Evolutionary conservation across 352 stramenopile genomes (phyloP), one percentile per base, ranked within the genome.

Genomic region (Phytopythium helicoides): DNA sequence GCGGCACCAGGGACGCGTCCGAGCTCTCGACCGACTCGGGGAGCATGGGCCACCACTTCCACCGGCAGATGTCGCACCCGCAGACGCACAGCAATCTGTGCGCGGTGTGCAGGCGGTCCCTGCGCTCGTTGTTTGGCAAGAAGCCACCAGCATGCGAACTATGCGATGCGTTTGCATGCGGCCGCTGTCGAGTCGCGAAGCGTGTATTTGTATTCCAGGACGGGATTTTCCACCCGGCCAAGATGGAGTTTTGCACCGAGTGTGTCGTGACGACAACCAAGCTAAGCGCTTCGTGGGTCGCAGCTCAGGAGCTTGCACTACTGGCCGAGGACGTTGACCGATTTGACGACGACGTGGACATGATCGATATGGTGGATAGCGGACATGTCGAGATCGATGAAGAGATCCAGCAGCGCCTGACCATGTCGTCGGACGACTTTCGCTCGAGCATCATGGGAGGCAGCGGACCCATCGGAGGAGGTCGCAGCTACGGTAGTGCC

Each of bases 161-260:
- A 28, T 78, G 70, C 47, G 58, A 54, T 5, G 54, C 63, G 46
- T 47, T 60, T 1, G 57, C 73, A 10, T 81, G 69, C 46, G 64
- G 58, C 37, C 68, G 60, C 31, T 82, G 72, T 31, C 69, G 57
- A 5, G 60, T 83, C 14, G 63, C 54, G 11, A 66, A 79, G 40
- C 64, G 71, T 23, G 53, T 73, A 21, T 54, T 54, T 38, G 54
- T 73, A 10, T 66, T 67, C 54, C 56, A 59, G 22, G 56, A 62
- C 47, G 58, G 54, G 0, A 56, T 83, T 21, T 78, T 81, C 47
- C 64, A 83, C 37, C 76, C 73, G 11, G 65, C 80, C 50, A 87
- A 89, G 57, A 78, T 89, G 51, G 73, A 82, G n/a, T 86, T 86
- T 47, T 86, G 74, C 47, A 65, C 58, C 22, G 71, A 82, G 58